phyloP scores from a whole-genome alignment of 257 asterid species.

The Scutellaria baicalensis region DNA sequence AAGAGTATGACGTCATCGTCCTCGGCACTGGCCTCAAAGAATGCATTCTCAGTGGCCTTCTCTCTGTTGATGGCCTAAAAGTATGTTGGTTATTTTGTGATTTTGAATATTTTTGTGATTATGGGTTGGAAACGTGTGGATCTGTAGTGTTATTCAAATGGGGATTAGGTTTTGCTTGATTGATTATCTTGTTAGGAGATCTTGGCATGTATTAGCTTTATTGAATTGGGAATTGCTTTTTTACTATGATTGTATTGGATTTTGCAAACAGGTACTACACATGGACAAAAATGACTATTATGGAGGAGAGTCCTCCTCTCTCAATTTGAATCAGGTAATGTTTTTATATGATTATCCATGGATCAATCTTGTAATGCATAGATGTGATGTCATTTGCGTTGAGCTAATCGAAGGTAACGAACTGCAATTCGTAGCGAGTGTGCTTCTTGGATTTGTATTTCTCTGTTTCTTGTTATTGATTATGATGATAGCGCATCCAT shows the following conservation, averaged over 20 bases:
- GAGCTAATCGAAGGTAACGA: not conserved
- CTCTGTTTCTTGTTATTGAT: not conserved
- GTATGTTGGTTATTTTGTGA: conserved; percentile 21
- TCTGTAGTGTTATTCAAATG: not conserved
- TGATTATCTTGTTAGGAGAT: not conserved
- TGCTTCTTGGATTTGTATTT: not conserved
- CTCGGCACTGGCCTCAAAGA: conserved; percentile 97
- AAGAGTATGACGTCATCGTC: conserved; percentile 89
- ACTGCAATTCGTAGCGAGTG: not conserved
- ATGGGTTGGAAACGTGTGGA: not conserved
- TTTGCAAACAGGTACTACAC: conserved; percentile 65
- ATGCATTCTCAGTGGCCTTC: conserved; percentile 91
- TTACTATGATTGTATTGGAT: not conserved
- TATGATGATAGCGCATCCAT: not conserved
- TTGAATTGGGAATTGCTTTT: not conserved
- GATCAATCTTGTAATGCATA: not conserved
- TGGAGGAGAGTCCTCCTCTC: conserved; percentile 93
- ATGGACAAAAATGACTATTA: conserved; percentile 96
- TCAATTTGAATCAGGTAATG: conserved; percentile 75
- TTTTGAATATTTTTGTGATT: not conserved
- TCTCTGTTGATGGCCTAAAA: conserved; percentile 86
- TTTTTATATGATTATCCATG: not conserved
- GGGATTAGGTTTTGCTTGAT: not conserved
- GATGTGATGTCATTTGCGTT: not conserved
- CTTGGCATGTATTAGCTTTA: not conserved